These are phyloP conservation scores for Backusella sp. DNA, from an alignment of 192 early-diverging fungal genomes.

Conservation along the genomic window DNA sequence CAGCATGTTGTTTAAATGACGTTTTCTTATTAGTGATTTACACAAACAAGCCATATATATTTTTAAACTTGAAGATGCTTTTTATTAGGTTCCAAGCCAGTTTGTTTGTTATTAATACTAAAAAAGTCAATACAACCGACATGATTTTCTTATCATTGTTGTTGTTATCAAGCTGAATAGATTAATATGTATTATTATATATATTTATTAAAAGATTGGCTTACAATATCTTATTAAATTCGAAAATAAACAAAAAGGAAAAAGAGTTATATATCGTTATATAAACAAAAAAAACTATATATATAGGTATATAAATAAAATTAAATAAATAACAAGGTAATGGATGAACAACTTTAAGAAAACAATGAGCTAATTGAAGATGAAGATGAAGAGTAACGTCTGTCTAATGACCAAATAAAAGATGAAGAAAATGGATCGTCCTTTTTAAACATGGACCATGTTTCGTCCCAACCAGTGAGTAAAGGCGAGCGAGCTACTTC, in stretches of 20 bases:
- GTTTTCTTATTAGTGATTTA: not conserved
- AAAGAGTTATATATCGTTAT: not conserved
- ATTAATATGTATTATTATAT: not conserved
- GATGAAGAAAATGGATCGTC: not conserved
- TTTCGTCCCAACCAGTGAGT: not conserved
- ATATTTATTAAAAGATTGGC: constrained; percentile 1
- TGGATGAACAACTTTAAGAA: not conserved
- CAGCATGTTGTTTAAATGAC: not conserved
- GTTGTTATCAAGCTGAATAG: not conserved
- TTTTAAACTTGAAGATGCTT: not conserved
- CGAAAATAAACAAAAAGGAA: not conserved
- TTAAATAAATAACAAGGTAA: not conserved
- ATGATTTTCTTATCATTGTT: not conserved
- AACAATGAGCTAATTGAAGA: constrained; percentile 1
- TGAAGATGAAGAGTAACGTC: constrained; percentile 15
- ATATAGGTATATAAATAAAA: not conserved
- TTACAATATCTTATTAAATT: not conserved
- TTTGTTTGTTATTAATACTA: not conserved
- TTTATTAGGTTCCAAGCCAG: not conserved
- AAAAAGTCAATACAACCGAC: no score
- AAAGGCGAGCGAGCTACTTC: constrained; percentile 12
- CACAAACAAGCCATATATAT: not conserved
- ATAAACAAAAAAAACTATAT: not conserved
- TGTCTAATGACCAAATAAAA: constrained; percentile 2
- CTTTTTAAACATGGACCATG: not conserved